Conservation (phyloP, 148 eudicot genomes). For the Silene latifolia region DNA sequence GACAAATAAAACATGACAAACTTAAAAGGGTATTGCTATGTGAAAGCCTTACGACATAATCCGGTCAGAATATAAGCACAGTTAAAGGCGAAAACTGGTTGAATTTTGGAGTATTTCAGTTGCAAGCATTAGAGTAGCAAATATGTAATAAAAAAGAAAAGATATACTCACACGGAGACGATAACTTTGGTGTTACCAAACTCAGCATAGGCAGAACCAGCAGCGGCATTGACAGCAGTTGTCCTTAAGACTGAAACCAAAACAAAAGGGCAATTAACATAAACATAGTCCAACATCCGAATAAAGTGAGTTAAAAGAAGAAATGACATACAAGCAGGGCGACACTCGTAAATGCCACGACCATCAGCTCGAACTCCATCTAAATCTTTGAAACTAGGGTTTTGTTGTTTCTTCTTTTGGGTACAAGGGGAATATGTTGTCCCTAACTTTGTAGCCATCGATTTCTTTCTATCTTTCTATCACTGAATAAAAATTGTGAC, state of each 20-base stretch:
- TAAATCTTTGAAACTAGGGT: constrained; percentile 40
- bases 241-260: constrained; percentile 66
- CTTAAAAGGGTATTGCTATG: background rate
- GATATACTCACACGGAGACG: constrained; percentile 85
- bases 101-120: background rate
- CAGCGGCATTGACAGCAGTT: constrained; percentile 80
- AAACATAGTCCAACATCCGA: too few relatives aligned
- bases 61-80: too few relatives aligned
- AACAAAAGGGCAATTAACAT: constrained; percentile 1
- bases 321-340: constrained; percentile 72
- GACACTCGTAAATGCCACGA: constrained; percentile 76
- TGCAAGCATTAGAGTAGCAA: background rate
- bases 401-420: constrained; percentile 42
- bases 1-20: background rate
- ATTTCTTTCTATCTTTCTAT: background rate
- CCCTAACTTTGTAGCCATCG: constrained; percentile 59
- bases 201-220: constrained; percentile 97
- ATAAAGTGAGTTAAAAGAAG: too few relatives aligned
- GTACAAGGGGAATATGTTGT: constrained; percentile 69
- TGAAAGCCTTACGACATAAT: background rate
- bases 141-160: background rate
- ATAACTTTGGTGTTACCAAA: constrained; percentile 94
- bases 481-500: too few relatives aligned
- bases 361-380: constrained; percentile 78
- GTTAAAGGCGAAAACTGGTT: background rate